Conservation (phyloP, 306 rosid genomes). For the Sechiopsis laciniata region DNA sequence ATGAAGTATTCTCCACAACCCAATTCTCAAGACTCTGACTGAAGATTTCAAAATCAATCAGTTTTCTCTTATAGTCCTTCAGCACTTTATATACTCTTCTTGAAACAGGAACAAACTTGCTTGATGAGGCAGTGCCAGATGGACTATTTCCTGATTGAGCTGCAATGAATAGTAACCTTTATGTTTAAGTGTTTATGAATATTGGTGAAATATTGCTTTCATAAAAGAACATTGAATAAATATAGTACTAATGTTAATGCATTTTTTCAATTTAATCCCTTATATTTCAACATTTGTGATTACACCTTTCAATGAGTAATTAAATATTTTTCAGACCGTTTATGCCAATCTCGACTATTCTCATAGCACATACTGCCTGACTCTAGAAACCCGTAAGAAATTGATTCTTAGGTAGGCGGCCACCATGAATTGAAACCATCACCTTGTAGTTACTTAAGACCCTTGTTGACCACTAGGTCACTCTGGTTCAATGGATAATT, state of each 20-base stretch:
- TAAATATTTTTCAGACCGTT: neutral
- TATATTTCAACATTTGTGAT: neutral
- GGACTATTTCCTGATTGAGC: slow-evolving; percentile 52
- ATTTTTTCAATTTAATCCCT: neutral
- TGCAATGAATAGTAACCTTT: slow-evolving; percentile 37
- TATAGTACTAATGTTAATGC: neutral
- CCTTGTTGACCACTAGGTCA: no score
- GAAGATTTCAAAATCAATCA: slow-evolving; percentile 57
- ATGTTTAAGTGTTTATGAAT: slow-evolving; percentile 18
- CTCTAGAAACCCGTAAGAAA: no score
- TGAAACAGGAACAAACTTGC: slow-evolving; percentile 46
- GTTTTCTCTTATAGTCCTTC: slow-evolving; percentile 65
- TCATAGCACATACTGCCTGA: no score
- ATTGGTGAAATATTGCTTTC: slow-evolving; percentile 3
- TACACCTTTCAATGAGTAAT: neutral
- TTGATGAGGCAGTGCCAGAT: slow-evolving; percentile 58
- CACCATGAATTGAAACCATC: no score
- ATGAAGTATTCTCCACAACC: slow-evolving; percentile 56
- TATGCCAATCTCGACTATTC: no score
- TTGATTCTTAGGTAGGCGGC: no score
- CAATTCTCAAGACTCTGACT: slow-evolving; percentile 57
- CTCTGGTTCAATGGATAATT: no score
- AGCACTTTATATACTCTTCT: slow-evolving; percentile 63
- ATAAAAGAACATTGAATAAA: neutral
- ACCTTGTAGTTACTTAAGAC: no score